Evolutionary conservation across 768 basidiomycete species (phyloP).

Genomic region (Lyophyllum shimeji): DNA sequence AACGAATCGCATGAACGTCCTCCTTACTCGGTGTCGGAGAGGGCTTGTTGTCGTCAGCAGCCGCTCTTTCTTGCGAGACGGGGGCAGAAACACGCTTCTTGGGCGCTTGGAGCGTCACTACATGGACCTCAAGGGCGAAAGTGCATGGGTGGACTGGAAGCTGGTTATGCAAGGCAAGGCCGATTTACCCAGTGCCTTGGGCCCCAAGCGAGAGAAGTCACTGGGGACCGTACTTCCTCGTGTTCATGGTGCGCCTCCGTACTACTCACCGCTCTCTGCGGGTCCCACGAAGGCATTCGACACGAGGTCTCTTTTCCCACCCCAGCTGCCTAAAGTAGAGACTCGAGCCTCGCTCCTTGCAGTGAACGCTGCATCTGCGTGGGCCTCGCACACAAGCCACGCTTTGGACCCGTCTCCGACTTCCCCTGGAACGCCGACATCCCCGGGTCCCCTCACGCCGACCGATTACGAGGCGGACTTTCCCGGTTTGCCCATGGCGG

Average conservation of each 20-base stretch:
- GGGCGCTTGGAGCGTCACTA: slow-evolving; percentile 34
- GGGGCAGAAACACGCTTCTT: slow-evolving; percentile 40
- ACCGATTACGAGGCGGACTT: background rate
- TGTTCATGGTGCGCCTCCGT: background rate
- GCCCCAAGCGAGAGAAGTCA: slow-evolving; percentile 9
- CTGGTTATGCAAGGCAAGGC: slow-evolving; percentile 25
- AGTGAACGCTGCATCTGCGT: background rate
- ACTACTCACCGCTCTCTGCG: background rate
- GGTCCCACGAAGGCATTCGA: background rate
- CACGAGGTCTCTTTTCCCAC: background rate
- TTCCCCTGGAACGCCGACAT: background rate
- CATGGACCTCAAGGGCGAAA: slow-evolving; percentile 13
- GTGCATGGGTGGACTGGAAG: slow-evolving; percentile 33
- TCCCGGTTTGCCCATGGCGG: background rate
- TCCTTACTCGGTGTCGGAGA: slow-evolving; percentile 46
- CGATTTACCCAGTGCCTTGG: slow-evolving; percentile 30
- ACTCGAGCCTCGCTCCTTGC: background rate
- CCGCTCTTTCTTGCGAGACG: slow-evolving; percentile 34
- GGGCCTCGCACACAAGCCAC: background rate
- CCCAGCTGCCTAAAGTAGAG: background rate
- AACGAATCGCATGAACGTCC: slow-evolving; percentile 49
- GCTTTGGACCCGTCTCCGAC: background rate
- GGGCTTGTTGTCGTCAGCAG: slow-evolving; percentile 50
- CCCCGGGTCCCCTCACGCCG: background rate
- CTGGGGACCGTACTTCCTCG: background rate